Percentiles rank a stretch among this genome's conserved stretches.
phyloP scores from a whole-genome alignment of 2,329 filamentous ascomycete genomes.

The Achaetomium macrosporum region DNA sequence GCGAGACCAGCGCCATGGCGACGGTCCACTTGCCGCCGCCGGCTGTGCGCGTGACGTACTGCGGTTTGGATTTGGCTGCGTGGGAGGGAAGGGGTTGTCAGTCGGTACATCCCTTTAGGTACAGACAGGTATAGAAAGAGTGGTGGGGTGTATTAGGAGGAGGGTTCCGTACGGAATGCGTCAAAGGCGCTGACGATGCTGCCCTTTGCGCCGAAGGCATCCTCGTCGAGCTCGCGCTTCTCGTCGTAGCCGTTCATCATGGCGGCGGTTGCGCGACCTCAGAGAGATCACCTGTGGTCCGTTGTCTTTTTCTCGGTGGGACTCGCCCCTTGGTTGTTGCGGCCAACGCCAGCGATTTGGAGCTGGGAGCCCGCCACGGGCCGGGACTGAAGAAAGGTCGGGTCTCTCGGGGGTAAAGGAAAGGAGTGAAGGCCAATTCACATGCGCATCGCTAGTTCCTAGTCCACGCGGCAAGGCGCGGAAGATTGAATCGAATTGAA shows the following conservation, averaged over 20 bases:
- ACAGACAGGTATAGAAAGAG: neutral
- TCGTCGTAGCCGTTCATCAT: conserved; percentile 68
- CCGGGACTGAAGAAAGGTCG: neutral
- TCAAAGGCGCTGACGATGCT: conserved; percentile 82
- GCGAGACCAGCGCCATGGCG: conserved; percentile 67
- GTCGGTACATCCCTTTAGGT: neutral
- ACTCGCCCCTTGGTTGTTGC: neutral
- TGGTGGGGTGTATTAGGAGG: neutral
- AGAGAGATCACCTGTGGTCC: neutral
- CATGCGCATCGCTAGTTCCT: neutral
- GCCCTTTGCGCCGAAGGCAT: conserved; percentile 69
- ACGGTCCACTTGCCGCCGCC: conserved; percentile 94
- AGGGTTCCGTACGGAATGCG: conserved; percentile 71
- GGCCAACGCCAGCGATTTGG: neutral
- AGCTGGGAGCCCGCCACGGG: neutral
- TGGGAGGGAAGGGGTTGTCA: neutral
- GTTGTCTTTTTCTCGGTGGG: neutral
- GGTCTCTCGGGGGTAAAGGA: neutral
- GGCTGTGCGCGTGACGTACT: conserved; percentile 78
- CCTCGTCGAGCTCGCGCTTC: conserved; percentile 64
- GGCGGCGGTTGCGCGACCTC: neutral
- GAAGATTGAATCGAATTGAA: neutral
- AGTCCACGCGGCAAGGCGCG: neutral
- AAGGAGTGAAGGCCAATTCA: neutral
- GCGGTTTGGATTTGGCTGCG: conserved; percentile 87